Conservation (phyloP, 1,284 basidiomycete genomes). For the Ustilago xerochloae region DNA sequence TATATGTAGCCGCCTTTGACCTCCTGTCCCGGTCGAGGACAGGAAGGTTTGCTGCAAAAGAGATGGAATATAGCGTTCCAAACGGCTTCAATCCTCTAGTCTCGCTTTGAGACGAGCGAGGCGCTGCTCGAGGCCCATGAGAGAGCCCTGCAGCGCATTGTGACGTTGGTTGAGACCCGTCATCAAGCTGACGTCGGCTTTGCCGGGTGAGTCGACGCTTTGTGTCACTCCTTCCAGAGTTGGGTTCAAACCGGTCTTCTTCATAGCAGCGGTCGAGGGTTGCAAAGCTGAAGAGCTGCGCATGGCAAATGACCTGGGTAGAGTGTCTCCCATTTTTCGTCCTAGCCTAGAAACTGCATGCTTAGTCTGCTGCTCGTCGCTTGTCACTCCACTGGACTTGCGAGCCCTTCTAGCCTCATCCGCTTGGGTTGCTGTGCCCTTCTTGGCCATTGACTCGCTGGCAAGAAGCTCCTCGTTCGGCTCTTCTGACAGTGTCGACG, state of each 20-base stretch:
- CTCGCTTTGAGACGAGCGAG: slow-evolving; percentile 43
- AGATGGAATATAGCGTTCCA: too few relatives aligned
- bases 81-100: slow-evolving; percentile 23
- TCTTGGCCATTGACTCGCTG: not conserved
- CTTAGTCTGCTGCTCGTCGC: slow-evolving; percentile 9
- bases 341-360: slow-evolving; percentile 1
- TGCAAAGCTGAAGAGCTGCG: slow-evolving; percentile 4
- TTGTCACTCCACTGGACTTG: not conserved
- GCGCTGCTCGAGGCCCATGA: slow-evolving; percentile 36
- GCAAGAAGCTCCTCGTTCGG: slow-evolving; percentile 7
- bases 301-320: slow-evolving; percentile 22
- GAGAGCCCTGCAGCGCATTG: slow-evolving; percentile 38
- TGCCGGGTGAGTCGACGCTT: slow-evolving; percentile 14
- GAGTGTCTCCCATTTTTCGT: slow-evolving; percentile 22
- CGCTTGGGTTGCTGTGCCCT: not conserved
- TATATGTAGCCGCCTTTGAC: not conserved
- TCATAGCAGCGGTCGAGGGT: not conserved
- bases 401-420: not conserved
- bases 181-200: slow-evolving; percentile 45
- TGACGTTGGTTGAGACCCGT: slow-evolving; percentile 41
- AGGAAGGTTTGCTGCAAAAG: not conserved
- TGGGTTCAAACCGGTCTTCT: not conserved
- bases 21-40: not conserved
- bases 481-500: slow-evolving; percentile 30
- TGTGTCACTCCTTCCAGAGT: not conserved